These are phyloP conservation scores for Endothia cerciana DNA, from an alignment of 2,329 filamentous ascomycete species.

Conservation along the genomic window DNA sequence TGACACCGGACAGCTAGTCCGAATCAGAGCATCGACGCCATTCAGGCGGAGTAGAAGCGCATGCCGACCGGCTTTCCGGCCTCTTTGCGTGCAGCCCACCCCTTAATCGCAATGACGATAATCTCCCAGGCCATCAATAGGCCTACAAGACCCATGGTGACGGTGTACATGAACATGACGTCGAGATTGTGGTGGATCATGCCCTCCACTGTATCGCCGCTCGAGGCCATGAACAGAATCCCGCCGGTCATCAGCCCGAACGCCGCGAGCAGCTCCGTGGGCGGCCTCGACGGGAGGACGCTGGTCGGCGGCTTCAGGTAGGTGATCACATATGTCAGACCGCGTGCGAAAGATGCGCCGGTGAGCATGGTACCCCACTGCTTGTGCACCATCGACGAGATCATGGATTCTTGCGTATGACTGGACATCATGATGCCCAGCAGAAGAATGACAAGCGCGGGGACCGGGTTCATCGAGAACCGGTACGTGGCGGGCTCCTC, in stretches of 20 bases:
- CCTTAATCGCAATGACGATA: conserved; percentile 79
- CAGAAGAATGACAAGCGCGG: conserved; percentile 82
- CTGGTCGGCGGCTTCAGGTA: conserved; percentile 83
- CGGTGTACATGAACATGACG: conserved; percentile 91
- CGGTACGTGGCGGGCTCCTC: conserved; percentile 68
- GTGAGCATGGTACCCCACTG: conserved; percentile 90
- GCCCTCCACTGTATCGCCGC: conserved; percentile 74
- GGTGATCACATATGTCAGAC: conserved; percentile 76
- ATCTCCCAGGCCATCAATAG: conserved; percentile 87
- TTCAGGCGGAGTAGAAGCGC: conserved; percentile 20
- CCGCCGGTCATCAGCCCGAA: conserved; percentile 90
- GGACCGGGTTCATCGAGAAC: conserved; percentile 85
- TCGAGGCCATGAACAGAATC: conserved; percentile 86
- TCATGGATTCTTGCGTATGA: conserved; percentile 81
- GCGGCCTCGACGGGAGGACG: conserved; percentile 79
- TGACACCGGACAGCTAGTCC: neutral
- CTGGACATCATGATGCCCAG: conserved; percentile 95
- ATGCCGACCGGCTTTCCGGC: conserved; percentile 29
- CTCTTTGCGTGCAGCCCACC: conserved; percentile 71
- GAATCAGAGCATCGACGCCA: neutral
- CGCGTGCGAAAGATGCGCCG: conserved; percentile 78
- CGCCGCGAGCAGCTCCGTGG: conserved; percentile 83
- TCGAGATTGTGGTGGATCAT: conserved; percentile 79
- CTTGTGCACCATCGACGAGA: conserved; percentile 88
- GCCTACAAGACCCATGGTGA: conserved; percentile 81